A percentile compares a stretch with the other conserved stretches of the same genome.
These are phyloP conservation scores for Favolaschia claudopus DNA, from an alignment of 768 basidiomycete genomes.

Conservation along the genomic window DNA sequence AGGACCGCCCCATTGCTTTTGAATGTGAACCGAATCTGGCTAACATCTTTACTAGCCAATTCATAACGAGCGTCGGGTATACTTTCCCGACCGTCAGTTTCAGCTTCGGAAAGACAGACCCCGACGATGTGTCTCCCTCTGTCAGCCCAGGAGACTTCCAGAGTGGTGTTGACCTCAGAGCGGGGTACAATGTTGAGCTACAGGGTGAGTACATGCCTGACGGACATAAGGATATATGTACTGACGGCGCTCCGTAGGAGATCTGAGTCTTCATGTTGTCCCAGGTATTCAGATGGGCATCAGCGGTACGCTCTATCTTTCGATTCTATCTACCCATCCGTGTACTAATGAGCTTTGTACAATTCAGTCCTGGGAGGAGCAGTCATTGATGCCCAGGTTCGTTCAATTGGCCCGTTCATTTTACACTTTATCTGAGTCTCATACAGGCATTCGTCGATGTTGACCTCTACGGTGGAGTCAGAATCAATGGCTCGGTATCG, in stretches of 20 bases:
- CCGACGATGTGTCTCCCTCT: neutral
- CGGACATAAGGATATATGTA: constrained; percentile 21
- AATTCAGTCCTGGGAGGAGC: constrained; percentile 32
- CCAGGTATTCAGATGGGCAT: constrained; percentile 35
- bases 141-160: neutral
- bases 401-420: neutral
- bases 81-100: constrained; percentile 9
- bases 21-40: neutral
- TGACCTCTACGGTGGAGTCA: constrained; percentile 29
- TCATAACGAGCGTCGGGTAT: constrained; percentile 4
- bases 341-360: too few species aligned
- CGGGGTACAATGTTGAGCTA: constrained; percentile 31
- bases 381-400: constrained; percentile 31
- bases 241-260: too few species aligned
- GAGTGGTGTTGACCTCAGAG: neutral
- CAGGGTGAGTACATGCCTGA: constrained; percentile 23
- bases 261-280: constrained; percentile 30
- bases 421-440: neutral
- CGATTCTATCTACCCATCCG: too few species aligned
- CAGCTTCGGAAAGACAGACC: constrained; percentile 11
- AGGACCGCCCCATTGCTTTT: neutral
- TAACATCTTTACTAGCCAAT: neutral
- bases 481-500: constrained; percentile 29
- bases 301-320: too few species aligned
- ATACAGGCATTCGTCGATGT: constrained; percentile 23